phyloP scores from a whole-genome alignment of 2,329 filamentous ascomycete species.

The Chaetothyriales sp. region DNA sequence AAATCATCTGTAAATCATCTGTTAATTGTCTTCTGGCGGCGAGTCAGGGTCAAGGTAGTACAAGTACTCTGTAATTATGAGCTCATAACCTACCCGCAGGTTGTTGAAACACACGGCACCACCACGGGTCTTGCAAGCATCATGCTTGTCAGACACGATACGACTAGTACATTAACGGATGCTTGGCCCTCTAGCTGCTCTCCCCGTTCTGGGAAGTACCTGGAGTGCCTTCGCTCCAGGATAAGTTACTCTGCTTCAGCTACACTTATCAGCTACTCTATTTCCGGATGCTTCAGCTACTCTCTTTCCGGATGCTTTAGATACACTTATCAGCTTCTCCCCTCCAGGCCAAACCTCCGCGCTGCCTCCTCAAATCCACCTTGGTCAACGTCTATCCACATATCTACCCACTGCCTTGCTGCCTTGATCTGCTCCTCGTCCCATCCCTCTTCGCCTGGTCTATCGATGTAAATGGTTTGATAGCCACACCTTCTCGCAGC shows the following conservation, averaged over 20 bases:
- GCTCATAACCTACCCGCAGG: neutral
- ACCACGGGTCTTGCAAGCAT: neutral
- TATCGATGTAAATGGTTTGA: slow-evolving; percentile 60
- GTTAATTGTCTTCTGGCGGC: no score
- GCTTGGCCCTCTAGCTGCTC: no score
- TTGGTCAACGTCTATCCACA: slow-evolving; percentile 41
- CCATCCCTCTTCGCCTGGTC: slow-evolving; percentile 53
- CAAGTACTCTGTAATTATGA: no score
- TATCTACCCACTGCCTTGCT: slow-evolving; percentile 49
- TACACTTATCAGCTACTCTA: no score
- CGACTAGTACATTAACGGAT: neutral
- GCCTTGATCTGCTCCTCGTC: slow-evolving; percentile 36
- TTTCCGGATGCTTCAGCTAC: no score
- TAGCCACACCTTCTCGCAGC: slow-evolving; percentile 53
- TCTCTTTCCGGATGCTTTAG: no score
- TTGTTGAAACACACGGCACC: neutral
- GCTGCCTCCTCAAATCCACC: slow-evolving; percentile 42
- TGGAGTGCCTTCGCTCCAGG: no score
- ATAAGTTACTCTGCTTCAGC: no score
- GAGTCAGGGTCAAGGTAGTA: neutral
- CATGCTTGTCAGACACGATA: neutral
- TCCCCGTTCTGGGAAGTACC: no score
- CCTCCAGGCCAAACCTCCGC: slow-evolving; percentile 28
- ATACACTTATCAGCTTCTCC: neutral
- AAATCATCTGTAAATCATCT: no score